phyloP scores from a whole-genome alignment of 129 eudicot genomes.

The Kitagawia praeruptora region DNA sequence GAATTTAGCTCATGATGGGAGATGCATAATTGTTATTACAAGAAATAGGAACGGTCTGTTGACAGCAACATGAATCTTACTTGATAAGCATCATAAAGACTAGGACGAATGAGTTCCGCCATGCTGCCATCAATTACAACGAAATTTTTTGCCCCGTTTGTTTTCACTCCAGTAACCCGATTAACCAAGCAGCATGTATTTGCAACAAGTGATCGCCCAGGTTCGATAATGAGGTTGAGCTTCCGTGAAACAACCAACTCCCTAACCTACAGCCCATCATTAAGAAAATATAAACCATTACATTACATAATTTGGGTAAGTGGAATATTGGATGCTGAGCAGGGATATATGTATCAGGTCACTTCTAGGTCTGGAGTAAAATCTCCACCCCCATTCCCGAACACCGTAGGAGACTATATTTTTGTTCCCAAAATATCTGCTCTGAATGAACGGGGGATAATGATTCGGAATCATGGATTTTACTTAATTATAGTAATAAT shows the following conservation, averaged over 20 bases:
- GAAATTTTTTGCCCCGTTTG: conserved; percentile 58
- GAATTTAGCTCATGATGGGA: too few species aligned
- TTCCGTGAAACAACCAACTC: conserved; percentile 70
- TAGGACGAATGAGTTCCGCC: conserved; percentile 59
- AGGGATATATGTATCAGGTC: too few species aligned
- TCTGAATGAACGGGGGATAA: too few species aligned
- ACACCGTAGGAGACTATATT: too few species aligned
- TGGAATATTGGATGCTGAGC: not conserved
- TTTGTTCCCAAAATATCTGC: too few species aligned
- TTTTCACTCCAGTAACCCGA: conserved; percentile 79
- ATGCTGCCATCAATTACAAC: conserved; percentile 57
- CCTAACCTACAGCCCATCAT: conserved; percentile 49
- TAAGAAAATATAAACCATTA: not conserved
- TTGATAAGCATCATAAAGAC: conserved; percentile 88
- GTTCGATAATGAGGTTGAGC: conserved; percentile 56
- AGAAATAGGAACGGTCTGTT: not conserved
- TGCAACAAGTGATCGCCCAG: conserved; percentile 87
- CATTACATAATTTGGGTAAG: not conserved
- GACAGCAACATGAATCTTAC: conserved; percentile 26
- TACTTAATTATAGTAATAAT: too few species aligned
- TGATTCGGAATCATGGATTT: too few species aligned
- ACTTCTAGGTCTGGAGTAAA: too few species aligned
- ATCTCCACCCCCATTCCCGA: too few species aligned
- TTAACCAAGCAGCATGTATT: conserved; percentile 93
- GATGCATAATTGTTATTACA: not conserved